phyloP scores from a whole-genome alignment of 2,329 filamentous ascomycete genomes.

The Amphichorda felina region DNA sequence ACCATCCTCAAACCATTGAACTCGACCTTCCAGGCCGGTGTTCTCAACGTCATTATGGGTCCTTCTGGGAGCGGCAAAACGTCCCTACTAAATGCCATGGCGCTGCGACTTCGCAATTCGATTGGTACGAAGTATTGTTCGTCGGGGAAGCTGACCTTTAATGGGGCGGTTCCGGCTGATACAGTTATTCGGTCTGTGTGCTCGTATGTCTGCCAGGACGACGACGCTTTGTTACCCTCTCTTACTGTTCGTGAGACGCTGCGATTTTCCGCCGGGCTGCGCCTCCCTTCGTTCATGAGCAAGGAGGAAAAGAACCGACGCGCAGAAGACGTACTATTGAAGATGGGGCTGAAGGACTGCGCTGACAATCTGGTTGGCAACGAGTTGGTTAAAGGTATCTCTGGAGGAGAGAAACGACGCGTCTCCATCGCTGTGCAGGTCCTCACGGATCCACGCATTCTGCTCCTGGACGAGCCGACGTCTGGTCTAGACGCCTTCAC shows the following conservation, averaged over 20 bases:
- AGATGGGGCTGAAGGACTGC: conserved; percentile 69
- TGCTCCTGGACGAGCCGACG: conserved; percentile 66
- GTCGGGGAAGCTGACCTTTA: conserved; percentile 55
- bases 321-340: conserved; percentile 60
- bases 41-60: conserved; percentile 69
- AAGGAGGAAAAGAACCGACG: conserved; percentile 53
- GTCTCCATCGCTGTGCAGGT: conserved; percentile 71
- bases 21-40: conserved; percentile 54
- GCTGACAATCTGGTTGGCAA: conserved; percentile 64
- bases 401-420: conserved; percentile 66
- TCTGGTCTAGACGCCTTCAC: conserved; percentile 70
- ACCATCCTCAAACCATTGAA: conserved; percentile 56
- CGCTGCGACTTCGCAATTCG: conserved; percentile 51
- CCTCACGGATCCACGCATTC: conserved; percentile 59
- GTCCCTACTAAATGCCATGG: conserved; percentile 62
- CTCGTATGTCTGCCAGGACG: conserved; percentile 69
- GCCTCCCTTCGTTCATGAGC: conserved; percentile 60
- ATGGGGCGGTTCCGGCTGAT: conserved; percentile 54
- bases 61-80: conserved; percentile 71
- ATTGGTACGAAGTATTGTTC: conserved; percentile 49
- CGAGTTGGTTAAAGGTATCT: conserved; percentile 65
- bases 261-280: conserved; percentile 56
- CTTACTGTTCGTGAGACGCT: conserved; percentile 68
- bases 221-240: conserved; percentile 62
- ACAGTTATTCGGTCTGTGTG: conserved; percentile 60